Percentiles rank a stretch among this genome's conserved stretches.
Evolutionary conservation across 2,329 filamentous ascomycete species (phyloP).

Genomic region (Calonectria crousiana): DNA sequence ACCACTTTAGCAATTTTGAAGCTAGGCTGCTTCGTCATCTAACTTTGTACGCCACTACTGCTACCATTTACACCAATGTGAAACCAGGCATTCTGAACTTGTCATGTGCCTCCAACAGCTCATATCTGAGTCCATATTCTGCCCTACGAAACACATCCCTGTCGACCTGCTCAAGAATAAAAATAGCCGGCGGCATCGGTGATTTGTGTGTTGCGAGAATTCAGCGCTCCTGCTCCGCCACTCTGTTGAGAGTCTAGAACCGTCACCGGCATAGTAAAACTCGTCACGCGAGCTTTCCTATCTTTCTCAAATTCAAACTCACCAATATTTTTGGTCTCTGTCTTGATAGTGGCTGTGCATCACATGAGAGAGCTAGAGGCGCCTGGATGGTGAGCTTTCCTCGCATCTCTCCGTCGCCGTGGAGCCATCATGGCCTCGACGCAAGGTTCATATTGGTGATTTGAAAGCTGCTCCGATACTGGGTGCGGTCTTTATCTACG

Average conservation of each 20-base stretch:
- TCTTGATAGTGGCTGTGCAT: neutral
- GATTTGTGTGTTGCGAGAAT: neutral
- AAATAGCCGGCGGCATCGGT: neutral
- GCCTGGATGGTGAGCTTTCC: neutral
- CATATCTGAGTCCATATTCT: neutral
- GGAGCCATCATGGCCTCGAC: neutral
- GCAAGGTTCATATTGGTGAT: neutral
- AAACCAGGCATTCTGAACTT: neutral
- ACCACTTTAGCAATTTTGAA: neutral
- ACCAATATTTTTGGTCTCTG: neutral
- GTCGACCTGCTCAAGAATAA: neutral
- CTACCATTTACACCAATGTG: neutral
- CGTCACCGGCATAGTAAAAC: neutral
- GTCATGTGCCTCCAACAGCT: neutral
- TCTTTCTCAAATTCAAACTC: neutral
- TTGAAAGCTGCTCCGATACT: neutral
- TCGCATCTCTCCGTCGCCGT: neutral
- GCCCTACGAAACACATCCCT: neutral
- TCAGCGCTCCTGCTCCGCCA: neutral
- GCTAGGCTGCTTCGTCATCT: neutral
- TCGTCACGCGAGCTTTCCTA: neutral
- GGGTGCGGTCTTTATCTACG: neutral
- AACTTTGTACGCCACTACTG: neutral
- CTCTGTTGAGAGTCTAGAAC: neutral
- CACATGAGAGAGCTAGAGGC: neutral